Base-by-base conservation (phyloP, 108 stramenopile genomes). In the Pseudonitzschia multiseries region DNA sequence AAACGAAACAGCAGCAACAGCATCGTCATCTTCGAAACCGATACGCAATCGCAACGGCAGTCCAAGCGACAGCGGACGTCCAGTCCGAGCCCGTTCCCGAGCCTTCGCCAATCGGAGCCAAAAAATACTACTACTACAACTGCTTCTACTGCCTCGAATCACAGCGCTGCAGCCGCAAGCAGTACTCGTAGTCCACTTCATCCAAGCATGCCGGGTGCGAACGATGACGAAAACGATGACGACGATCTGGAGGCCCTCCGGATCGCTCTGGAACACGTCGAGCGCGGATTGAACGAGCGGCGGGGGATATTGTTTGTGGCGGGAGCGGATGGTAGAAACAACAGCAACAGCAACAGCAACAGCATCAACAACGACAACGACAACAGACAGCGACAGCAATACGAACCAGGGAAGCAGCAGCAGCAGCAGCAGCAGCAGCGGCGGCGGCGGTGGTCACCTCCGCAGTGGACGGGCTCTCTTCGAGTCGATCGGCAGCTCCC, bases 401-500 rank as follows among this genome's bases (percentile, higher is more conserved):
- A 8, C 52, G 18, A 42, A n/a, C n/a, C n/a, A n/a, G n/a, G n/a
- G 14, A 8, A 18, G 40, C 24, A 22, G 8, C 42, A 43, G 9
- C 3, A 9, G 1, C 9, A 36, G 14, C 24, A 18, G 40, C 24
- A 22, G 8, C 42, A 43, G 9, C 3, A 9, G 1, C 9, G 41
- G 41, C 8, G 20, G 1, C 8, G 42, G 0, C 0, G n/a, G 22
- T 15, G 22, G 65, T 1, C 33, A 46, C 52, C 17, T 20, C 9
- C 8, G 27, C 52, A 29, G 44, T 15, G 43, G 77, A 14, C 62
- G 89, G 31, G 89, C 89, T 8, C 70, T 78, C 5, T 89, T 87
- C 60, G 83, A 89, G 56, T 87, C 86, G 29, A 77, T 89, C 26
- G 69, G 74, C 14, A 77, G 75, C 67, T 81, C 81, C 13, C 65